These are phyloP conservation scores for Biscogniauxia mediterranea DNA, from an alignment of 2,329 filamentous ascomycete genomes.

Conservation along the genomic window DNA sequence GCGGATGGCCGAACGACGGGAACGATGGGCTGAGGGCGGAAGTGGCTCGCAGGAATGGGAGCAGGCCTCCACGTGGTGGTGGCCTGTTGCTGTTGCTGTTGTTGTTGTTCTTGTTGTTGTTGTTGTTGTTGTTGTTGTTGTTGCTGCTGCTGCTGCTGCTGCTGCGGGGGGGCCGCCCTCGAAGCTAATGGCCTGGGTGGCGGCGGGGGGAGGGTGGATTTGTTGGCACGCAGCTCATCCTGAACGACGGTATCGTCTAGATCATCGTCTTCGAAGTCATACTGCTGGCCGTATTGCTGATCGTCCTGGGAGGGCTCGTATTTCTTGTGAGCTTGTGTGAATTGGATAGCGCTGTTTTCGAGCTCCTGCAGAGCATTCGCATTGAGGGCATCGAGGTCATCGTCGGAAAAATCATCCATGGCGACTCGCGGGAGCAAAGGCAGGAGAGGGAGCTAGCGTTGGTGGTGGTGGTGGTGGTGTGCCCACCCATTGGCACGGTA, in stretches of 20 bases:
- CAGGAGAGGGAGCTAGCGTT: slow-evolving; percentile 7
- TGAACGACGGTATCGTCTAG: slow-evolving; percentile 58
- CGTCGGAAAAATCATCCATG: slow-evolving; percentile 61
- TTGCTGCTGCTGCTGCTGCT: slow-evolving; percentile 23
- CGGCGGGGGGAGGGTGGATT: slow-evolving; percentile 31
- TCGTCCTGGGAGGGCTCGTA: slow-evolving; percentile 25
- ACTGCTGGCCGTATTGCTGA: slow-evolving; percentile 41
- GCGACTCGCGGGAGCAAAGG: slow-evolving; percentile 37
- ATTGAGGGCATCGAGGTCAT: slow-evolving; percentile 61
- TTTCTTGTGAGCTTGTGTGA: slow-evolving; percentile 49
- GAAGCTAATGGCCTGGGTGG: slow-evolving; percentile 6
- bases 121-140: no score
- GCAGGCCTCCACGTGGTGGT: slow-evolving; percentile 21
- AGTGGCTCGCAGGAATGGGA: slow-evolving; percentile 23
- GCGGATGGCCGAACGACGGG: slow-evolving; percentile 11
- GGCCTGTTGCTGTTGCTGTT: no score
- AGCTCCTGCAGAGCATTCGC: slow-evolving; percentile 58
- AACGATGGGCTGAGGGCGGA: slow-evolving; percentile 20
- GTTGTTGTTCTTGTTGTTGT: no score
- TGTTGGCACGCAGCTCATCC: slow-evolving; percentile 42
- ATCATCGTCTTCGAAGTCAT: slow-evolving; percentile 55
- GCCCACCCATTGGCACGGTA: slow-evolving; percentile 23
- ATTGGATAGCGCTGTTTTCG: slow-evolving; percentile 61
- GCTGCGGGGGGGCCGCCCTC: slow-evolving; percentile 15
- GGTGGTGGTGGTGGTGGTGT: slow-evolving; percentile 8